Conservation (phyloP, 2,329 filamentous ascomycete genomes). For the Exophiala viscosa region DNA sequence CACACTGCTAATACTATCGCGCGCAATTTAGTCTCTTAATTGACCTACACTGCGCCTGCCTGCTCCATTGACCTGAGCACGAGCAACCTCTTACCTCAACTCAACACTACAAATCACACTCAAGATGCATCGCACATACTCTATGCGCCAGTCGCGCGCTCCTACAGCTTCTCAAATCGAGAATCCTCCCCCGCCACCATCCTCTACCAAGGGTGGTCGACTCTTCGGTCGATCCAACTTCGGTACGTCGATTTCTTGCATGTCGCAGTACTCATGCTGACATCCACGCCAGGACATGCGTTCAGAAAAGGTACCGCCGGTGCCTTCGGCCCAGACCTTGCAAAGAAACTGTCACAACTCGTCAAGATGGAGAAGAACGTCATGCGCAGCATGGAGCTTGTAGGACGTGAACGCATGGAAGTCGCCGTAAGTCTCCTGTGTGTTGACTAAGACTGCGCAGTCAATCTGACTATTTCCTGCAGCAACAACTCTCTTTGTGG, state of each 20-base stretch:
- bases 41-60: background rate
- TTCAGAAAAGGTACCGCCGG: slow-evolving; percentile 52
- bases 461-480: slow-evolving; percentile 17
- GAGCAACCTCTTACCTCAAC: slow-evolving; percentile 2
- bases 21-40: background rate
- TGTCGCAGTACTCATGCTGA: slow-evolving; percentile 11
- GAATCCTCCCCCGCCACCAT: slow-evolving; percentile 89
- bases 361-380: slow-evolving; percentile 99
- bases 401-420: slow-evolving; percentile 95
- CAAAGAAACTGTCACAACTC: slow-evolving; percentile 94
- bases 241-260: slow-evolving; percentile 56
- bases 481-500: slow-evolving; percentile 99
- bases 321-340: slow-evolving; percentile 71
- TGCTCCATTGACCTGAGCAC: slow-evolving; percentile 5
- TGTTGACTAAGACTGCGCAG: background rate
- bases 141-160: slow-evolving; percentile 94
- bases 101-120: slow-evolving; percentile 1
- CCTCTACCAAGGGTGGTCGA: slow-evolving; percentile 83
- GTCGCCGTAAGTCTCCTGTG: slow-evolving; percentile 69
- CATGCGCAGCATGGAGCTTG: slow-evolving; percentile 95
- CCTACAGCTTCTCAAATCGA: slow-evolving; percentile 87
- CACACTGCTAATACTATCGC: slow-evolving; percentile 1
- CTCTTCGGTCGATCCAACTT: slow-evolving; percentile 84
- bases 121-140: slow-evolving; percentile 95
- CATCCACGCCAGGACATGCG: slow-evolving; percentile 55